Conservation (phyloP, 108 stramenopile species). For the Pseudonitzschia multistriata region DNA sequence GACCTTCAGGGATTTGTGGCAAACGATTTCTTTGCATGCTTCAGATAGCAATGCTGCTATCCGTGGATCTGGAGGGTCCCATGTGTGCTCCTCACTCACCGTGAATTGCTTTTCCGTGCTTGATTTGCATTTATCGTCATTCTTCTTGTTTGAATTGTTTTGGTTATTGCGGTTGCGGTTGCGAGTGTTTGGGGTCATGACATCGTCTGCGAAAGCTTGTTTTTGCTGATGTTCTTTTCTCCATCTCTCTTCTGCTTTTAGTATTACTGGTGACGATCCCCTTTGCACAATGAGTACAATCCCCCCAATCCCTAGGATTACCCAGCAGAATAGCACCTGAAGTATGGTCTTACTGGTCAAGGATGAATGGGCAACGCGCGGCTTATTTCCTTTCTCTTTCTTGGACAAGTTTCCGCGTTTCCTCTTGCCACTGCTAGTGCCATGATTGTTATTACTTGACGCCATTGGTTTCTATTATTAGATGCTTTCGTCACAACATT, state of each 20-base stretch:
- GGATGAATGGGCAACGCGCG: not conserved
- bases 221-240: not conserved
- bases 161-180: not conserved
- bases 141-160: not conserved
- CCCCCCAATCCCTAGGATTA: conserved; percentile 1
- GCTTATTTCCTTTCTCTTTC: conserved; percentile 1
- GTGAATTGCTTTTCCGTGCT: not conserved
- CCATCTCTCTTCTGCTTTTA: not conserved
- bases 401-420: conserved; percentile 5
- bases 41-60: conserved; percentile 18
- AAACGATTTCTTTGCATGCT: conserved; percentile 20
- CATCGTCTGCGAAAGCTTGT: not conserved
- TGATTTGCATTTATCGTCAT: not conserved
- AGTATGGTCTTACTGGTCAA: not conserved
- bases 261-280: not conserved
- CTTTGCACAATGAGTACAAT: not conserved
- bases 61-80: conserved; percentile 16
- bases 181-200: not conserved
- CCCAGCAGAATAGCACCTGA: not conserved
- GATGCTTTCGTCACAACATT: not conserved
- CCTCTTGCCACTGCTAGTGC: conserved; percentile 1
- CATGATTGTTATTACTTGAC: not conserved
- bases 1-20: conserved; percentile 20
- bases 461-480: not conserved
- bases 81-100: conserved; percentile 1